Base-by-base conservation (phyloP, 2,329 filamentous ascomycete species). In the Monosporascus sp. region DNA sequence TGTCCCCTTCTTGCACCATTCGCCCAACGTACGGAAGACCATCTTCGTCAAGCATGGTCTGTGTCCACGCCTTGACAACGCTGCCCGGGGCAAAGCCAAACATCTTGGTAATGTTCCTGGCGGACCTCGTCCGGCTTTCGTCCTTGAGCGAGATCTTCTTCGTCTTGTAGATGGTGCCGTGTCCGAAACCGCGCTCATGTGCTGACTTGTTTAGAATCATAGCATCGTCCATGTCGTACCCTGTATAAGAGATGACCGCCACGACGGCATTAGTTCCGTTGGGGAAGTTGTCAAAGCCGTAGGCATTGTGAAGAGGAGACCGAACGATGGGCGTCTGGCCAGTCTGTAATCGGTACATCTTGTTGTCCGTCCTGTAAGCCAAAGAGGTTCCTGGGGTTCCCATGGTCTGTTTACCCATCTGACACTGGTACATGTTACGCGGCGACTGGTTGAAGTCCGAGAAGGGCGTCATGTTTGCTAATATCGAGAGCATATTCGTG, bases 351-450 rank as follows among this genome's bases (percentile, higher is more conserved):
- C 89, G 85, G 73, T 99, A 99, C 63, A 89, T 84, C 76, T 99
- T 99, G 82, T 99, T 97, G 75, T 99, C 94, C 48, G 92, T 96
- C 67, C 94, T 86, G 73, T 95, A 89, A 54, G 85, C 81, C 58
- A 93, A 77, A 2, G 93, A 88, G 7, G 92, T 89, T 54, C 88
- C 92, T 3, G 93, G 91, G 24, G 94, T 97, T 71, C 94, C 94
- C 94, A 99, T 99, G 0, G 93, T 92, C 76, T 99, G 94, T 71
- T 99, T 99, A 75, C 91, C 91, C 94, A 97, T 97, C 78, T 97
- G 94, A 75, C 92, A 97, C 70, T 96, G 90, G 70, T 97, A 99
- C 93, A 97, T 97, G 74, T 99, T 99, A 81, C 94, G 82, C 1
- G 94, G 94, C 16, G 92, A 97, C 72, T 99, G 94, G 74, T 99